Conservation (phyloP, 2,329 filamentous ascomycete genomes). For the Raffaelea ambrosiae region DNA sequence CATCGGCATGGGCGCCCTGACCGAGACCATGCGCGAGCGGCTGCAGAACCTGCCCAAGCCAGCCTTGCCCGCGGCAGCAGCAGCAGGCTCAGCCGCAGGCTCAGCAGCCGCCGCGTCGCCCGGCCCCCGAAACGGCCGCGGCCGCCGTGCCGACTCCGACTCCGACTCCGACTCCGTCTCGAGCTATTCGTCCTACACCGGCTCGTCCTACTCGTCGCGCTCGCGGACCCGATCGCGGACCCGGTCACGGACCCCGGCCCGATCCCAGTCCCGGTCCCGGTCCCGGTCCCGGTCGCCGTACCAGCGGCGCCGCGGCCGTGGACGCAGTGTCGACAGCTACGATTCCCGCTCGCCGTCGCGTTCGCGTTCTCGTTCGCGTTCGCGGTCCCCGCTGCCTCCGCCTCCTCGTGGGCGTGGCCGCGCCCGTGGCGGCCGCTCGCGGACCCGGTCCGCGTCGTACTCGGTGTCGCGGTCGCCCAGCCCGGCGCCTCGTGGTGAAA, state of each 20-base stretch:
- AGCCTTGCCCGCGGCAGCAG: constrained; percentile 57
- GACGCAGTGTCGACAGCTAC: not conserved
- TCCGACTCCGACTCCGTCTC: constrained; percentile 64
- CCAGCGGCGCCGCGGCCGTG: constrained; percentile 4
- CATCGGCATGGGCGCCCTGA: constrained; percentile 90
- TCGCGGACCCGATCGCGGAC: constrained; percentile 25
- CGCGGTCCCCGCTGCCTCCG: constrained; percentile 9
- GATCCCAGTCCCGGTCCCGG: constrained; percentile 32
- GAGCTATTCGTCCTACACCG: constrained; percentile 69
- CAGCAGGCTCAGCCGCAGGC: too few relatives aligned
- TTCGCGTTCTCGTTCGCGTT: constrained; percentile 14
- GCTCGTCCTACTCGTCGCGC: constrained; percentile 46
- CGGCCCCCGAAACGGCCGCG: too few relatives aligned
- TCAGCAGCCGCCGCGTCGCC: too few relatives aligned
- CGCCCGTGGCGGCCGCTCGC: not conserved
- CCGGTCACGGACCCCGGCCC: constrained; percentile 4
- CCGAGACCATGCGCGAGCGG: constrained; percentile 88
- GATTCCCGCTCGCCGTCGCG: constrained; percentile 12
- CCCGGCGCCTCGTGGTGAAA: not conserved
- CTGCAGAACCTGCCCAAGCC: constrained; percentile 87
- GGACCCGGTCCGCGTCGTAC: constrained; percentile 18
- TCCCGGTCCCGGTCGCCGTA: constrained; percentile 27
- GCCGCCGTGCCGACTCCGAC: constrained; percentile 16
- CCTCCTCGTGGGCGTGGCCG: constrained; percentile 16
- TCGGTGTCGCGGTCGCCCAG: constrained; percentile 7